These are phyloP conservation scores for Leccinum boreale DNA, from an alignment of 768 basidiomycete genomes.

Conservation along the genomic window DNA sequence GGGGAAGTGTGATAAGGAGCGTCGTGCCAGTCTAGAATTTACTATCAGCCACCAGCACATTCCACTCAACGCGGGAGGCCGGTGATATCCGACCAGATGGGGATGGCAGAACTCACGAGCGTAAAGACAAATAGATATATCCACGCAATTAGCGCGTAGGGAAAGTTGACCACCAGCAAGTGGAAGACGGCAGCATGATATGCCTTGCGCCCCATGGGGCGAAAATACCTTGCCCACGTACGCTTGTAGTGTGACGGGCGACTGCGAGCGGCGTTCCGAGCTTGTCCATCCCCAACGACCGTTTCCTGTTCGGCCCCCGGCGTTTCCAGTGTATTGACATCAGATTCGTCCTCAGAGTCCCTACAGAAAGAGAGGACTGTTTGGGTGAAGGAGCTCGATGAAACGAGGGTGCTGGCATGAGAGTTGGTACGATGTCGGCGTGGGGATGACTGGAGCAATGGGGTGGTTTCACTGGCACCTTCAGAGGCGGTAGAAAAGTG, in stretches of 20 bases:
- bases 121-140: constrained; percentile 78
- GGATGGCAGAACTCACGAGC: constrained; percentile 49
- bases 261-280: neutral
- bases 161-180: constrained; percentile 71
- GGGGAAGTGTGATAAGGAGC: constrained; percentile 71
- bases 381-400: constrained; percentile 54
- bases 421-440: constrained; percentile 55
- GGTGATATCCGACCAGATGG: neutral
- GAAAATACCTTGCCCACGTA: constrained; percentile 58
- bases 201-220: constrained; percentile 50
- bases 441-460: constrained; percentile 37
- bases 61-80: constrained; percentile 1
- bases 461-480: constrained; percentile 46
- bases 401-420: constrained; percentile 48
- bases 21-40: constrained; percentile 66
- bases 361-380: constrained; percentile 69
- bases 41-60: constrained; percentile 17
- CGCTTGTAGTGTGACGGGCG: constrained; percentile 15
- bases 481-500: constrained; percentile 19
- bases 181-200: constrained; percentile 71
- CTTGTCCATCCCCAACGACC: constrained; percentile 1
- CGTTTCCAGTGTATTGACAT: constrained; percentile 33
- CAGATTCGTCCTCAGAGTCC: constrained; percentile 44
- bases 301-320: constrained; percentile 18
- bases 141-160: constrained; percentile 76